Base-by-base conservation (phyloP, 1,284 basidiomycete species). In the Puccinia hordei region DNA sequence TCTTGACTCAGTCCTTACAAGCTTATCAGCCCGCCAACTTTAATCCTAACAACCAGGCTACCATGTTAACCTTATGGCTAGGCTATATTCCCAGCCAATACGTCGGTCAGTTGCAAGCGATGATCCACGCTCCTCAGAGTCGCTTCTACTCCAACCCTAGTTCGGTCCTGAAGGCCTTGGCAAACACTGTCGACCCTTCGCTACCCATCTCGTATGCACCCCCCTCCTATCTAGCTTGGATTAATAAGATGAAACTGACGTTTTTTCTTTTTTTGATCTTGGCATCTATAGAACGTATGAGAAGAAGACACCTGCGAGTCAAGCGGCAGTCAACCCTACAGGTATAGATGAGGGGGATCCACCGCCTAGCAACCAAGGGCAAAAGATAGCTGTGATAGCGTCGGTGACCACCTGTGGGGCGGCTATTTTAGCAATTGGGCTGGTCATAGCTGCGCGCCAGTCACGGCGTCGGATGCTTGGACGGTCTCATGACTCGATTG, bases 131-230 rank as follows among this genome's bases (percentile, higher is more conserved):
- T 3, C 81, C 82, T 24, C 83, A 82, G 53, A 86, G 85, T 35
- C 86, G 86, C 0, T 83, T 87, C 57, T 87, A 86, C 83, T 86
- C 83, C 68, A 86, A 87, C 79, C 81, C 84, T 12, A 86, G 85
- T 38, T 57, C 73, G 30, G 71, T 84, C 27, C 75, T 74, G 17
- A 81, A 73, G 13, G 81, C 83, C 61, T 80, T 84, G 59, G 82
- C 83, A 12, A 44, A 78, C 17, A 81, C 81, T 44, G 80, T 84
- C 27, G 81, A 82, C 15, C 76, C 82, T 46, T 81, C 81, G 17
- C 83, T 82, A 79, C 66, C 81, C 19, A 81, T 83, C 63, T 82
- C 72, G n/a, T 63, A 46, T 30, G 57, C 35, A 44, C 27, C 33
- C 33, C 19, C 33, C 8, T 27, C 44, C 8, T 66, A n/a, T 33